Conservation (phyloP, 1,139 yeast genomes). For the Arxiozyma slooffiae region DNA sequence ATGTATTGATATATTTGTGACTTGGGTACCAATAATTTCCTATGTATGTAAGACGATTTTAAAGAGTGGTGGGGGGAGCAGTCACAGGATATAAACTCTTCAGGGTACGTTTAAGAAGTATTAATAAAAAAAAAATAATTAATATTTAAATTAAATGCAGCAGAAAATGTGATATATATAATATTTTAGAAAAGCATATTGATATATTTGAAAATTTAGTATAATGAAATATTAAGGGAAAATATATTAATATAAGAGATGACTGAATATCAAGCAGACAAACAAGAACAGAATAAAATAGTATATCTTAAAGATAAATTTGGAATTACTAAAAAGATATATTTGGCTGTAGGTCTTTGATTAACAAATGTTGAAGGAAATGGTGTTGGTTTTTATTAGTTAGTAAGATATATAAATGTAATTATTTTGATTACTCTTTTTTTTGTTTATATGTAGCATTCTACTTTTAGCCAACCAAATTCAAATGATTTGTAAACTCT, state of each 20-base stretch:
- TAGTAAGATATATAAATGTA: too few relatives aligned
- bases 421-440: too few relatives aligned
- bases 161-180: constrained; percentile 38
- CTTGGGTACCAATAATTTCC: constrained; percentile 56
- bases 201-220: constrained; percentile 18
- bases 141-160: constrained; percentile 37
- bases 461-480: too few relatives aligned
- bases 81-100: not conserved
- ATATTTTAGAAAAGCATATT: constrained; percentile 31
- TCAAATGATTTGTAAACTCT: too few relatives aligned
- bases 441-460: too few relatives aligned
- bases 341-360: constrained; percentile 7
- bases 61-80: not conserved
- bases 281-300: not conserved
- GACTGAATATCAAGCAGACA: constrained; percentile 7
- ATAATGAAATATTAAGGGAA: constrained; percentile 20
- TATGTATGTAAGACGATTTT: constrained; percentile 15
- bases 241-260: constrained; percentile 18
- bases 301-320: not conserved
- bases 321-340: not conserved
- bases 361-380: constrained; percentile 2
- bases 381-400: too few relatives aligned
- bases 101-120: constrained; percentile 25
- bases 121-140: constrained; percentile 35
- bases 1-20: constrained; percentile 76